Evolutionary conservation across 1,139 yeast genomes (phyloP), one percentile per base, ranked within the genome.

Genomic region (Blastobotrys persicus): DNA sequence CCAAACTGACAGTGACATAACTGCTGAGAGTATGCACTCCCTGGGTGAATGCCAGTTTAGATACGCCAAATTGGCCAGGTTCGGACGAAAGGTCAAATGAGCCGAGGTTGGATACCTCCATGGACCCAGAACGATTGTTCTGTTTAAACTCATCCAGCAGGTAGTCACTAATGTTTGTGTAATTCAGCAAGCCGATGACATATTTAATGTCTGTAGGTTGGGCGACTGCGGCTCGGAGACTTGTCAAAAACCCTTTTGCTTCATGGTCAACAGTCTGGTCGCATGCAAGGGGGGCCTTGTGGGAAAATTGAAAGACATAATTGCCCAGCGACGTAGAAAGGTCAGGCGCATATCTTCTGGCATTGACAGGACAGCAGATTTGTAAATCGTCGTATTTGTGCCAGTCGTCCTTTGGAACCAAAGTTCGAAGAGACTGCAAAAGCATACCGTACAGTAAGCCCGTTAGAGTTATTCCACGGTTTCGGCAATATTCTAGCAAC

Each of bases 101-200:
- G 26, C 62, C 62, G 18, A 59, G 53, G 48, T 59, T 59, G 16
- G 62, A 59, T 9, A 59, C 40, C 44, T 59, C 62, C 6, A 49
- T 57, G 7, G 55, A 19, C 9, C 48, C 45, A 11, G 52, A 44
- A 31, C 61, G 47, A 11, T 12, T 7, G 13, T 37, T 16, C 17
- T 43, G 31, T 2, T 39, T 33, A n/a, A 13, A 35, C 9, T 37
- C 13, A 19, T 48, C 44, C 34, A 18, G 28, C 37, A 51, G 35
- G 40, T 45, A 48, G 9, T 47, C 42, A 34, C 45, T 37, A 13
- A 54, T 33, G 42, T 54, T 52, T 16, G 53, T 32, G 31, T 51
- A 52, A 19, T 46, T 47, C 11, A 54, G 48, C 28, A 47, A 4
- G 16, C 58, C 60, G 16, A 49, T 46, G 17, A 35, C n/a, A 41